These are phyloP conservation scores for Vitis vinifera DNA, from an alignment of 164 flowering plant species.

Conservation along the genomic window ASM3070453v1 NC_081810.1:18144001-18144500, in stretches of 20 bases:
- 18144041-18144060: not conserved
- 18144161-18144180: slow-evolving; percentile 96
- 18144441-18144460: not conserved
- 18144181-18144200: not conserved
- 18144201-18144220: not conserved
- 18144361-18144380: slow-evolving; percentile 80
- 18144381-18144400: slow-evolving; percentile 76
- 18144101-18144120: slow-evolving; percentile 61
- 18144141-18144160: slow-evolving; percentile 93
- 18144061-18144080: not conserved
- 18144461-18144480: not conserved
- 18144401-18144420: slow-evolving; percentile 46
- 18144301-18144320: slow-evolving; percentile 86
- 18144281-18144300: slow-evolving; percentile 54
- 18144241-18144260: not conserved
- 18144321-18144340: slow-evolving; percentile 79
- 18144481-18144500: not conserved
- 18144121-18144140: slow-evolving; percentile 81
- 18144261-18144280: not conserved
- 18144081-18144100: slow-evolving; percentile 33
- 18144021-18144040: not conserved
- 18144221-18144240: not conserved
- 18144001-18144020: not conserved
- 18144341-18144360: slow-evolving; percentile 73
- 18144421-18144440: not conserved